phyloP scores from a whole-genome alignment of 2,329 filamentous ascomycete genomes.

The Cladosporium sp. region DNA sequence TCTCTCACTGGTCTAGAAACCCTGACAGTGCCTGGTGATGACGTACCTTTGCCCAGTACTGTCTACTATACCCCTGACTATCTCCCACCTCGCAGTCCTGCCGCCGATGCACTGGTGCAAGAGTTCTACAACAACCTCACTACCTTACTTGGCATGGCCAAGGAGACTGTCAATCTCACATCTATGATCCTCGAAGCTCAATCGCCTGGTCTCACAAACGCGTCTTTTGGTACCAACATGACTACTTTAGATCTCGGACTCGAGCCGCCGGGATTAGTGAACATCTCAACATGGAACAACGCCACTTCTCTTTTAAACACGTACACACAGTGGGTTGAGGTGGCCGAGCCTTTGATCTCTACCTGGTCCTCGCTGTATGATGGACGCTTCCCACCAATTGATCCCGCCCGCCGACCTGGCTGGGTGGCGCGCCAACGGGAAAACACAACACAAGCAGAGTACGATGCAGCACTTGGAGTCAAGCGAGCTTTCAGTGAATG shows the following conservation, averaged over 20 bases:
- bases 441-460: slow-evolving; percentile 21
- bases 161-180: slow-evolving; percentile 31
- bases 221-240: slow-evolving; percentile 33
- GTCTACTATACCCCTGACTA: slow-evolving; percentile 45
- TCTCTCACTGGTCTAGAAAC: slow-evolving; percentile 42
- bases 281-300: slow-evolving; percentile 34
- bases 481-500: slow-evolving; percentile 30
- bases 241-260: slow-evolving; percentile 36
- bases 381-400: slow-evolving; percentile 44
- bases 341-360: slow-evolving; percentile 37
- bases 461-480: slow-evolving; percentile 28
- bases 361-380: slow-evolving; percentile 39
- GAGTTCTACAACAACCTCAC: slow-evolving; percentile 40
- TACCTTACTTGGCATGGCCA: slow-evolving; percentile 39
- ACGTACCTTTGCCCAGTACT: slow-evolving; percentile 39
- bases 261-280: slow-evolving; percentile 31
- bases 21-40: slow-evolving; percentile 37
- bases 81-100: slow-evolving; percentile 43
- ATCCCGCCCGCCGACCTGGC: slow-evolving; percentile 37
- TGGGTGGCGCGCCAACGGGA: slow-evolving; percentile 35
- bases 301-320: slow-evolving; percentile 37
- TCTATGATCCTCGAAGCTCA: background rate
- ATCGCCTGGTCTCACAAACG: background rate
- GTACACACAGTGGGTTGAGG: slow-evolving; percentile 37
- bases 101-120: slow-evolving; percentile 42